Base-by-base conservation (phyloP, 805 yeast species). In the Dipodascus albidus region DNA sequence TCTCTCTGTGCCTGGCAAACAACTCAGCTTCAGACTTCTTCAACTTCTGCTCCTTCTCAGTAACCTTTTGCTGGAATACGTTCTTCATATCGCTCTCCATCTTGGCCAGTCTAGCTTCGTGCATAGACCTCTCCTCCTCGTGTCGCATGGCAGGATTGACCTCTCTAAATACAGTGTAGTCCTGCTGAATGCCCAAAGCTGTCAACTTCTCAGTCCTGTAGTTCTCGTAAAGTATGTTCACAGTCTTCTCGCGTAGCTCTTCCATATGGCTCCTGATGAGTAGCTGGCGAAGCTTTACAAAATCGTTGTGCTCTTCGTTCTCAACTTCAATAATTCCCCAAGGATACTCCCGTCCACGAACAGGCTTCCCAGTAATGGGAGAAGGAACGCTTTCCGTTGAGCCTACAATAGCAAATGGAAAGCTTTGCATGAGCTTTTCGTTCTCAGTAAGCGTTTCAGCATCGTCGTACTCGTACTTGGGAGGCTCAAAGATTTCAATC, bases 311-410 rank as follows among this genome's bases (percentile, higher is more conserved):
- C 54, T 81, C 81, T 72, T 87, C 93, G 68, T 93, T 90, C 68
- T 89, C 97, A 61, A 93, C 90, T 71, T 93, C 97, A 63, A 93
- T 85, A 21, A 85, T 76, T 60, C 98, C 98, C 99, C 99, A 93
- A 57, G 98, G 97, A 68, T 91, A 91, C 57, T 79, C 74, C 72
- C 99, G 85, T 60, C 96, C 97, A 69, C 97, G 82, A 48, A 89
- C 95, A 47, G 67, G 59, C 67, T 86, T 78, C 47, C 96, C 96
- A 64, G 86, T 91, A 47, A 76, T 67, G 4, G 44, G 44, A 48
- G 79, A 76, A 47, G 76, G 71, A 60, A 82, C 82, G 38, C 86
- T 82, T 55, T 73, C 72, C 21, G 93, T 86, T 22, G 97, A 87
- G 22, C 97, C 99, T 52, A 93, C 86, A 59, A 93, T 83, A 17